These are phyloP conservation scores for Microdochium bolleyi DNA, from an alignment of 2,329 filamentous ascomycete genomes.

Conservation along the genomic window DNA sequence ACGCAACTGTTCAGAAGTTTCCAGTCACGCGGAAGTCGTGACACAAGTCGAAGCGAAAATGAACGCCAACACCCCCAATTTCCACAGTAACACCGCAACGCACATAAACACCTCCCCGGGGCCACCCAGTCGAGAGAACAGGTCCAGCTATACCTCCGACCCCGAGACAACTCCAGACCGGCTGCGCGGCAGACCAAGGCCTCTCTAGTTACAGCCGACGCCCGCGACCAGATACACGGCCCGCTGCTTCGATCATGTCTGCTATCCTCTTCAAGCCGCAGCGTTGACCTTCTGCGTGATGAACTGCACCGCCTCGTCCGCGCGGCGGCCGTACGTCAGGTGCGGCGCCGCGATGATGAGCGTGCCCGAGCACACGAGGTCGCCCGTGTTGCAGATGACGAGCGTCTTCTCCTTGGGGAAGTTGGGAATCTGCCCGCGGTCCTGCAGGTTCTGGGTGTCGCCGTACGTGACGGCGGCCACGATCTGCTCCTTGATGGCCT, in stretches of 20 bases:
- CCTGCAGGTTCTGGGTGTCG: slow-evolving; percentile 24
- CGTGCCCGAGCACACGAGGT: slow-evolving; percentile 26
- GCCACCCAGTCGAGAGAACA: no score
- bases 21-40: no score
- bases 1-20: no score
- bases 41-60: no score
- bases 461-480: slow-evolving; percentile 28
- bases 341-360: slow-evolving; percentile 25
- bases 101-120: no score
- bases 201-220: background rate
- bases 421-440: slow-evolving; percentile 23
- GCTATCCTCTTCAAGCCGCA: background rate
- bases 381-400: slow-evolving; percentile 31
- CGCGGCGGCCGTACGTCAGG: slow-evolving; percentile 25
- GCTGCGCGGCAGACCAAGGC: background rate
- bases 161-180: no score
- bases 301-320: slow-evolving; percentile 20
- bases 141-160: no score
- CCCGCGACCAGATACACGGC: background rate
- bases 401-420: slow-evolving; percentile 26
- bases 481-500: slow-evolving; percentile 16
- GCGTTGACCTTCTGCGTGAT: slow-evolving; percentile 12
- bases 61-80: no score
- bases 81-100: no score
- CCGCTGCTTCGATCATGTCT: no score